Conservation (phyloP, 768 basidiomycete species). For the Rickenella mellea region DNA sequence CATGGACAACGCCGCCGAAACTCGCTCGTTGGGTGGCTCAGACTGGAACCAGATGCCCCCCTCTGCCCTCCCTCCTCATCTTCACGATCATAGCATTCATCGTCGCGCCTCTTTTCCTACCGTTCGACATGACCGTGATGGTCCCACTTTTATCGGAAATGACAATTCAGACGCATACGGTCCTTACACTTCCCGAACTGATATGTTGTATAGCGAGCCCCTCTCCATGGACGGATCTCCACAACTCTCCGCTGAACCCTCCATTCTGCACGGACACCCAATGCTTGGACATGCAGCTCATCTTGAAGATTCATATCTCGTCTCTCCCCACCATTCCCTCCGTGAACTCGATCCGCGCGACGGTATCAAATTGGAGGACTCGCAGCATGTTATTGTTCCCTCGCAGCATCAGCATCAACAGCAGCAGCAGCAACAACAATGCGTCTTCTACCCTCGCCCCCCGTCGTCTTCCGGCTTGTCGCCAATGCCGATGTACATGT, state of each 20-base stretch:
- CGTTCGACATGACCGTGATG: slow-evolving; percentile 61
- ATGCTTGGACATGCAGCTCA: slow-evolving; percentile 17
- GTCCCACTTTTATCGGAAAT: no score
- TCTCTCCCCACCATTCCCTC: slow-evolving; percentile 35
- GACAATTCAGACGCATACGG: slow-evolving; percentile 26
- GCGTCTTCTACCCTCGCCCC: slow-evolving; percentile 21
- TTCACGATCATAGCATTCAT: slow-evolving; percentile 33
- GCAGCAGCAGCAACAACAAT: slow-evolving; percentile 19
- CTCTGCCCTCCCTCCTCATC: slow-evolving; percentile 16
- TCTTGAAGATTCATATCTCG: slow-evolving; percentile 7
- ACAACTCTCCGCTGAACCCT: slow-evolving; percentile 28
- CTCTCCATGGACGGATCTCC: slow-evolving; percentile 27
- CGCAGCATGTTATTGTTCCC: slow-evolving; percentile 49
- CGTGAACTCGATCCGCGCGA: slow-evolving; percentile 37
- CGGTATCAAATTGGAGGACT: slow-evolving; percentile 62
- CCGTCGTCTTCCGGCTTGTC: slow-evolving; percentile 18
- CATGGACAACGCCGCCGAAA: slow-evolving; percentile 24
- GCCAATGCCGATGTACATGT: slow-evolving; percentile 25
- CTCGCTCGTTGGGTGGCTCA: slow-evolving; percentile 13
- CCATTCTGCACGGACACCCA: slow-evolving; percentile 19
- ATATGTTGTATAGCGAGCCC: slow-evolving; percentile 31
- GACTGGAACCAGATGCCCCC: slow-evolving; percentile 19
- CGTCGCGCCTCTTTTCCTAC: slow-evolving; percentile 73
- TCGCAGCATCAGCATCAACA: slow-evolving; percentile 45
- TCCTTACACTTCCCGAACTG: slow-evolving; percentile 22